A percentile compares a stretch with the other conserved stretches of the same genome.
phyloP scores from a whole-genome alignment of 2,329 filamentous ascomycete species.

The Aspergillus flavus region DNA sequence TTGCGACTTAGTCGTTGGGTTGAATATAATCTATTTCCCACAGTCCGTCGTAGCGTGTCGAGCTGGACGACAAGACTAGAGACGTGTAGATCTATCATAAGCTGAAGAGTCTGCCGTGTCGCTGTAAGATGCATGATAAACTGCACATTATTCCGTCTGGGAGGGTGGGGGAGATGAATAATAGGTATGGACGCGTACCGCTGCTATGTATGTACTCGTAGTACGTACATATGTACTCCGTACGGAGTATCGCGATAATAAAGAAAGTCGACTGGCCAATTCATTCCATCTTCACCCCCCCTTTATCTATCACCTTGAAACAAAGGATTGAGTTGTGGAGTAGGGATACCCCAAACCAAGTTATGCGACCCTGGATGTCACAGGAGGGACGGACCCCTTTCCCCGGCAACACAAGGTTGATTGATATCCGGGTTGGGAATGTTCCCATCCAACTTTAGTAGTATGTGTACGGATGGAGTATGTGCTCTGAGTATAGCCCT shows the following conservation, averaged over 20 bases:
- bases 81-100: conserved; percentile 5
- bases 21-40: background rate
- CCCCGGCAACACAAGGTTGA: background rate
- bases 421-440: background rate
- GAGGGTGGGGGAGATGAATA: background rate
- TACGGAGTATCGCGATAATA: background rate
- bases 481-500: background rate
- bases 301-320: background rate
- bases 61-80: background rate
- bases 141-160: background rate
- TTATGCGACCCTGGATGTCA: background rate
- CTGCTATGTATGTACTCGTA: too few relatives aligned
- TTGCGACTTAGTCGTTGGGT: background rate
- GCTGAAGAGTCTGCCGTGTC: background rate
- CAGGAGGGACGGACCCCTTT: background rate
- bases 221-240: too few relatives aligned
- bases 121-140: background rate
- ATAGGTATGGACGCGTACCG: background rate
- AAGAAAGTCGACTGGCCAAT: background rate
- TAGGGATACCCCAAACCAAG: background rate
- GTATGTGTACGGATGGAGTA: background rate
- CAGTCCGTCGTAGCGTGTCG: background rate
- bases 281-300: background rate
- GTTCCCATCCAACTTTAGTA: background rate
- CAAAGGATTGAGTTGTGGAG: background rate